Conservation (phyloP, 1,284 basidiomycete species). For the Somion occarium region DNA sequence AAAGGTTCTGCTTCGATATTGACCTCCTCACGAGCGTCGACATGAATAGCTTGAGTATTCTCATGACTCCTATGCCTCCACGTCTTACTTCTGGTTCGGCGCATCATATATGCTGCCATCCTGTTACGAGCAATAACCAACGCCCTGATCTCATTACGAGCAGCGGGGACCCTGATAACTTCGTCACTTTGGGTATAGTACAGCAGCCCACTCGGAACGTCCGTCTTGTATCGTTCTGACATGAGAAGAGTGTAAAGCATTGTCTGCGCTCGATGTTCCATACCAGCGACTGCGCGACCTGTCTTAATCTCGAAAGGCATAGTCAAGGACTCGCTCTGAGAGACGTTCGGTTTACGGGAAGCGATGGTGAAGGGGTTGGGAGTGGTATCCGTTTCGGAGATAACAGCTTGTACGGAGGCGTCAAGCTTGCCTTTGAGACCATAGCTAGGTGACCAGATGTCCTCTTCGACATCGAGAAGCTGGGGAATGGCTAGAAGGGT, state of each 20-base stretch:
- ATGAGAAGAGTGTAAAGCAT: slow-evolving; percentile 95
- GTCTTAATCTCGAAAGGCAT: slow-evolving; percentile 97
- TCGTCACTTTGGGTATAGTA: slow-evolving; percentile 93
- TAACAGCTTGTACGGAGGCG: slow-evolving; percentile 74
- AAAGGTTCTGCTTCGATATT: slow-evolving; percentile 35
- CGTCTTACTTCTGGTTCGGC: slow-evolving; percentile 12
- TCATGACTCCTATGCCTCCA: background rate
- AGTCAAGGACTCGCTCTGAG: slow-evolving; percentile 26
- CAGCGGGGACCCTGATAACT: slow-evolving; percentile 76
- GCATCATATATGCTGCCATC: slow-evolving; percentile 74
- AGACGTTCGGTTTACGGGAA: slow-evolving; percentile 10
- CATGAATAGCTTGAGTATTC: background rate
- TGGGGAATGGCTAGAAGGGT: slow-evolving; percentile 68
- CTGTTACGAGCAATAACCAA: slow-evolving; percentile 84
- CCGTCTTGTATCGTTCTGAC: slow-evolving; percentile 79
- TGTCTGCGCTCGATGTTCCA: slow-evolving; percentile 97
- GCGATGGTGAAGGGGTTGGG: slow-evolving; percentile 20
- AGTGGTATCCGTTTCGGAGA: slow-evolving; percentile 38
- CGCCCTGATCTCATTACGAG: slow-evolving; percentile 80
- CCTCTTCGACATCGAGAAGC: slow-evolving; percentile 89
- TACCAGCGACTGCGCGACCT: slow-evolving; percentile 68
- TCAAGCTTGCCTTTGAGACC: slow-evolving; percentile 97
- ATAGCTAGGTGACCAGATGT: slow-evolving; percentile 94
- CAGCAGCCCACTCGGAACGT: slow-evolving; percentile 75
- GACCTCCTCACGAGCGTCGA: background rate